Evolutionary conservation across 73 alveolate genomes (phyloP).

Genomic region (Paramecium primaurelia): DNA sequence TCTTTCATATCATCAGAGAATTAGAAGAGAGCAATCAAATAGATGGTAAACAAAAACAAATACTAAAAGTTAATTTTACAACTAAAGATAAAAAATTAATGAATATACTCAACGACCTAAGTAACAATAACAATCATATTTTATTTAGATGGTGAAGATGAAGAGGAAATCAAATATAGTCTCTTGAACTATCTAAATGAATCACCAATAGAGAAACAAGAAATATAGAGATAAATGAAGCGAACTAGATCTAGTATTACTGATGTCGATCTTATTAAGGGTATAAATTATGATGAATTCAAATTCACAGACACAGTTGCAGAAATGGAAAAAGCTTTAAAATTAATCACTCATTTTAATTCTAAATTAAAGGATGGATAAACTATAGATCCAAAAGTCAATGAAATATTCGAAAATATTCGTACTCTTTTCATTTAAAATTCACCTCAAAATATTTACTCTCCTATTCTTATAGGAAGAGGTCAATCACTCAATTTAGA

Average conservation of each 20-base stretch:
- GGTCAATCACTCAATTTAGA: neutral
- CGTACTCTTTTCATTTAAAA: neutral
- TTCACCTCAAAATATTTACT: neutral
- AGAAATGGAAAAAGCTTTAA: neutral
- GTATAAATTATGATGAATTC: neutral
- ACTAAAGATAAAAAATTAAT: slow-evolving; percentile 24
- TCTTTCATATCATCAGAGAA: neutral
- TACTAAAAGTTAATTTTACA: slow-evolving; percentile 5
- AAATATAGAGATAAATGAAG: neutral
- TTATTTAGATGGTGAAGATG: slow-evolving; percentile 33
- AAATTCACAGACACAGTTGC: neutral
- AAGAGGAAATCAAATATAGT: slow-evolving; percentile 44
- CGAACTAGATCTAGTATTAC: slow-evolving; percentile 41
- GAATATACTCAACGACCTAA: neutral
- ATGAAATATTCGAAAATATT: neutral
- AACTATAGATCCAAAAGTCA: neutral
- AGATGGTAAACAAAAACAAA: neutral
- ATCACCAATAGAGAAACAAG: neutral
- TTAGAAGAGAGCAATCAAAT: neutral
- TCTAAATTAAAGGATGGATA: neutral
- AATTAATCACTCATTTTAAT: neutral
- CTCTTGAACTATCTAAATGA: neutral
- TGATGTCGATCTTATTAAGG: slow-evolving; percentile 26
- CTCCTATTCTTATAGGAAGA: neutral
- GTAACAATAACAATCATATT: neutral